Base-by-base conservation (phyloP, 352 stramenopile species). In the Globisporangium barbulae region DNA sequence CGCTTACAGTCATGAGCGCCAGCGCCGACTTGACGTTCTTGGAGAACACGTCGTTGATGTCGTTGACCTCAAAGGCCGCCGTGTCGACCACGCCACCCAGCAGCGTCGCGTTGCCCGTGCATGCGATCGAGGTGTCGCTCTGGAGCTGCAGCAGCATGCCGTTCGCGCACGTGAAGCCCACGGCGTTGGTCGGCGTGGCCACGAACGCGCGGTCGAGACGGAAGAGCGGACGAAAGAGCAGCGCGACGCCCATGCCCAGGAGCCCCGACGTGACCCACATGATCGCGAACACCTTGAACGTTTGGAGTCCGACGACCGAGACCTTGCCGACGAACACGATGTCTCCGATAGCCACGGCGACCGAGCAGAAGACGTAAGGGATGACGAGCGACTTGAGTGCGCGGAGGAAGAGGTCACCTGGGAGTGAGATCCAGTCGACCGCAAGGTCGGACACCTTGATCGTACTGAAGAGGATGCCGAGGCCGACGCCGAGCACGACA, bases 361-460 rank as follows among this genome's bases (percentile, higher is more conserved):
- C 83, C 0, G 81, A 83, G 57, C 81, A 93, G 71, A 94, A 94
- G 2, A 93, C 83, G 59, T 92, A 88, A 21, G 86, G 86, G 13
- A 94, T 63, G n/a, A 92, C 83, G 5, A 94, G 69, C 31, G 81
- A 79, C 65, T 89, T 92, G 39, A 93, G 69, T 6, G 82, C 86
- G 30, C 86, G 78, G 9, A 92, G 63, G 63, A 93, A 94, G 48
- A 94, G 67, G 8, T 93, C 78, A 0, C 86, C 84, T 0, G 86
- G 86, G 19, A 93, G 62, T n/a, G 78, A 70, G 22, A 94, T 77
- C 82, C 80, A 90, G 41, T 77, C 59, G 10, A 78, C 76, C 0
- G 69, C 64, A 2, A 83, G 47, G 6, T 67, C n/a, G 2, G 78
- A 85, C 8, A 89, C 67, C n/a, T 76, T 65, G 9, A 87, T 12